These are phyloP conservation scores for Cystobasidium ongulense DNA, from an alignment of 768 basidiomycete genomes.

Conservation along the genomic window DNA sequence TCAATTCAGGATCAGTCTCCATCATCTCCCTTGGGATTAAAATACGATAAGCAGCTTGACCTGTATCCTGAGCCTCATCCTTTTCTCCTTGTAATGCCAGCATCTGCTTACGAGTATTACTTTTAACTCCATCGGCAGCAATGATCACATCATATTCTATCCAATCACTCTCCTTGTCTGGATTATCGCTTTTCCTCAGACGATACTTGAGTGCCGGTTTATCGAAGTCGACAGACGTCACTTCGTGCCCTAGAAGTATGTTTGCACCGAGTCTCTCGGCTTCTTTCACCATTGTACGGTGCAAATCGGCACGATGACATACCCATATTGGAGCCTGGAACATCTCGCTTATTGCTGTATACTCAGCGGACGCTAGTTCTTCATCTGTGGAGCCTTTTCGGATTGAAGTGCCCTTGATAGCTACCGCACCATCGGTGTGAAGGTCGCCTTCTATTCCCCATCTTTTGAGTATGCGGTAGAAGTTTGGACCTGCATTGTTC, in stretches of 20 bases:
- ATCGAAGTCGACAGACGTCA: constrained; percentile 8
- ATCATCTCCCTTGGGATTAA: constrained; percentile 45
- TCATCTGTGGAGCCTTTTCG: constrained; percentile 5
- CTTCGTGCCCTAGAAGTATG: constrained; percentile 16
- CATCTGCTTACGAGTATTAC: constrained; percentile 44
- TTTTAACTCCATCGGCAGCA: constrained; percentile 48
- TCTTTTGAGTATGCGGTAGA: constrained; percentile 8
- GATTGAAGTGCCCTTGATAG: constrained; percentile 15
- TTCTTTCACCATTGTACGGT: constrained; percentile 9
- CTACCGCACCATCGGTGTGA: constrained; percentile 8
- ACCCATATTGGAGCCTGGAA: constrained; percentile 24
- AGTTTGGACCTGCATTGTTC: background rate
- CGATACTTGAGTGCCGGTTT: background rate
- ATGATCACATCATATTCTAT: constrained; percentile 46
- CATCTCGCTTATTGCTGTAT: background rate
- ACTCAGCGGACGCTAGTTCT: constrained; percentile 7
- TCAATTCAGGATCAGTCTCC: constrained; percentile 45
- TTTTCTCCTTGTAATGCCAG: constrained; percentile 43
- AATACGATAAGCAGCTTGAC: constrained; percentile 49
- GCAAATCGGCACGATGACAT: constrained; percentile 18
- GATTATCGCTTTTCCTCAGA: constrained; percentile 11
- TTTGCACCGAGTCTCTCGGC: background rate
- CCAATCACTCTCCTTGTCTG: constrained; percentile 38
- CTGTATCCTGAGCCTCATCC: constrained; percentile 42
- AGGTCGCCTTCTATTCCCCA: constrained; percentile 6